Base-by-base conservation (phyloP, 1,139 yeast genomes). In the Meyerozyma elateridarum region DNA sequence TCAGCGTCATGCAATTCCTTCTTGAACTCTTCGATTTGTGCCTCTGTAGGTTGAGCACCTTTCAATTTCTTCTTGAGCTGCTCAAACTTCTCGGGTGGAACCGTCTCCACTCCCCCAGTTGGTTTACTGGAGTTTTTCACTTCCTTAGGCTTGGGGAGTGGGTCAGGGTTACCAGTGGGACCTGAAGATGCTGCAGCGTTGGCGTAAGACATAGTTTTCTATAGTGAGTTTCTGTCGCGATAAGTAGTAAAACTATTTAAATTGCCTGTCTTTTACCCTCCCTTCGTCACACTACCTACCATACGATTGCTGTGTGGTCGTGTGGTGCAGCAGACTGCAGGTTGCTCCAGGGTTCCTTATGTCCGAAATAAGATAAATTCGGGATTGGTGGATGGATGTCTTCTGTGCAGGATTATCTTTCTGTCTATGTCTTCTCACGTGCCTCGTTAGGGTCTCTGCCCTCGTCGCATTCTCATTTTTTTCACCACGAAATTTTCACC, bases 181-280 rank as follows among this genome's bases (percentile, higher is more conserved):
- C 64, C 66, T 4, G 65, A 54, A 15, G 63, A 51, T 31, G 61
- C 61, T 37, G 68, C 70, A 35, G 64, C 70, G 34, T 63, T 62
- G 28, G 70, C 66, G 61, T 64, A 64, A 15, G 39, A 28, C 19
- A 38, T 36, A 39, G 36, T 39, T 9, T 22, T 13, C 6, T 16
- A 27, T 24, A 25, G 15, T 20, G 16, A 19, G 12, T 25, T 8
- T 13, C 21, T 25, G 22, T 22, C 30, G 8, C 16, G 29, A 15
- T 12, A 6, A 9, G 31, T 11, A 16, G 14, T 22, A 11, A 15
- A 19, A n/a, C 20, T 12, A 6, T 9, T 6, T 9, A 13, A 6
- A 6, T 6, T 22, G n/a, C n/a, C n/a, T n/a, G n/a, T n/a, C n/a
- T n/a, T n/a, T n/a, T n/a, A n/a, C n/a, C n/a, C n/a, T n/a, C n/a